phyloP scores from a whole-genome alignment of 1,139 yeast genomes.

The Yamadazyma spencermartinsiae region DNA sequence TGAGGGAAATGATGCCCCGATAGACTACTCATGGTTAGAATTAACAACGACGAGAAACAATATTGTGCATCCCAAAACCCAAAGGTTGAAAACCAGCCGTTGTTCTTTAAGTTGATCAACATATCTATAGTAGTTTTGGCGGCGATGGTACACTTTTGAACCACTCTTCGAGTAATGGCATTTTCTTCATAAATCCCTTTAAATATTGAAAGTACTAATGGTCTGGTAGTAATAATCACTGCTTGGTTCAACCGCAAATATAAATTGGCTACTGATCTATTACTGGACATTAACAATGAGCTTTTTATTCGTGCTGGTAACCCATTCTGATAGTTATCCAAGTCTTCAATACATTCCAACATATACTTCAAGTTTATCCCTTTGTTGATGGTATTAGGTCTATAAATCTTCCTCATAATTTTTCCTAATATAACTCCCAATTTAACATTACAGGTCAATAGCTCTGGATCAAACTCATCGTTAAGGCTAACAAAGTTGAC shows the following conservation, averaged over 20 bases:
- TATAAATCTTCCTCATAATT: conserved; percentile 13
- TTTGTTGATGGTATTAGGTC: conserved; percentile 4
- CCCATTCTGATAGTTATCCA: conserved; percentile 10
- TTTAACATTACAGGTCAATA: conserved; percentile 10
- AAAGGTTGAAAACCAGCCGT: conserved; percentile 38
- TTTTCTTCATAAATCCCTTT: conserved; percentile 24
- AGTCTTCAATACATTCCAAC: conserved; percentile 12
- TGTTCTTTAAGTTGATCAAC: conserved; percentile 33
- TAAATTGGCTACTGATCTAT: conserved; percentile 37
- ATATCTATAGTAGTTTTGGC: conserved; percentile 37
- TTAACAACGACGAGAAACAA: conserved; percentile 61
- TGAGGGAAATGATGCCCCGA: conserved; percentile 28
- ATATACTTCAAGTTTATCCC: conserved; percentile 12
- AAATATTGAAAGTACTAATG: conserved; percentile 43
- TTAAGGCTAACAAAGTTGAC: conserved; percentile 6
- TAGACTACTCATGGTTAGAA: conserved; percentile 67
- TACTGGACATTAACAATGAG: conserved; percentile 15
- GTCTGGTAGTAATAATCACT: conserved; percentile 44
- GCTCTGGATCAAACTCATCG: conserved; percentile 11
- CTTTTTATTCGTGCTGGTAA: conserved; percentile 10
- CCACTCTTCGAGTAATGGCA: conserved; percentile 36
- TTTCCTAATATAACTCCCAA: conserved; percentile 10
- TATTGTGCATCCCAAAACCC: conserved; percentile 59
- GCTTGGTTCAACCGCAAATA: conserved; percentile 49
- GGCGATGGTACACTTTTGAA: conserved; percentile 30